A percentile compares a stretch with the other conserved stretches of the same genome.
Conservation (phyloP, 306 rosid genomes). For the Rosa chinensis region DNA sequence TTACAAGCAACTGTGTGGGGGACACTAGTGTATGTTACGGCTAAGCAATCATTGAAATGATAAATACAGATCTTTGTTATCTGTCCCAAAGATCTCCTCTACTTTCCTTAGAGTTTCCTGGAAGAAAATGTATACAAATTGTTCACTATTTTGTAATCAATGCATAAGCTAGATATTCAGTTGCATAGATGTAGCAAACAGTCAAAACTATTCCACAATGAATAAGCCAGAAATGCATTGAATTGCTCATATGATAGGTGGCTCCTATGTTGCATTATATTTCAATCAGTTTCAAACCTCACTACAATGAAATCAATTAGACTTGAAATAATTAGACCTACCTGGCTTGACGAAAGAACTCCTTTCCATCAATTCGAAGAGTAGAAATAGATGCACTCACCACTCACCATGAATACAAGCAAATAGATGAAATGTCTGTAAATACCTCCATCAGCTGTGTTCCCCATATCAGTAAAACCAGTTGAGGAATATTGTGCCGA, state of each 20-base stretch:
- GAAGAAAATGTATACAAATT: no score
- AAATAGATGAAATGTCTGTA: background rate
- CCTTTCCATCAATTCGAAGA: slow-evolving; percentile 95
- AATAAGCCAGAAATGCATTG: no score
- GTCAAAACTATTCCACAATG: no score
- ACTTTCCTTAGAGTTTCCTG: no score
- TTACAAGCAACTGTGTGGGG: no score
- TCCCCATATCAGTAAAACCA: slow-evolving; percentile 44
- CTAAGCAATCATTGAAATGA: slow-evolving; percentile 91
- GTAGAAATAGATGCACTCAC: background rate
- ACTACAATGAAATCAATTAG: slow-evolving; percentile 16
- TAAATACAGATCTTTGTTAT: slow-evolving; percentile 83
- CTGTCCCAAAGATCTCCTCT: no score
- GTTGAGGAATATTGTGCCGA: slow-evolving; percentile 37
- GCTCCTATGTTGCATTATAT: no score
- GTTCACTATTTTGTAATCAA: no score
- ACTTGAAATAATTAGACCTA: slow-evolving; percentile 26
- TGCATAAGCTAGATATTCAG: no score
- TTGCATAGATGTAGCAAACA: no score
- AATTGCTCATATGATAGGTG: no score
- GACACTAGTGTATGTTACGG: slow-evolving; percentile 65
- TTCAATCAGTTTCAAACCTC: slow-evolving; percentile 27
- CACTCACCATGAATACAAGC: background rate
- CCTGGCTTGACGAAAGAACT: slow-evolving; percentile 98
- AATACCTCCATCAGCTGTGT: slow-evolving; percentile 67